Percentiles rank a stretch among this genome's conserved stretches.
Conservation (phyloP, 768 basidiomycete genomes). For the Pulveroboletus sp. region DNA sequence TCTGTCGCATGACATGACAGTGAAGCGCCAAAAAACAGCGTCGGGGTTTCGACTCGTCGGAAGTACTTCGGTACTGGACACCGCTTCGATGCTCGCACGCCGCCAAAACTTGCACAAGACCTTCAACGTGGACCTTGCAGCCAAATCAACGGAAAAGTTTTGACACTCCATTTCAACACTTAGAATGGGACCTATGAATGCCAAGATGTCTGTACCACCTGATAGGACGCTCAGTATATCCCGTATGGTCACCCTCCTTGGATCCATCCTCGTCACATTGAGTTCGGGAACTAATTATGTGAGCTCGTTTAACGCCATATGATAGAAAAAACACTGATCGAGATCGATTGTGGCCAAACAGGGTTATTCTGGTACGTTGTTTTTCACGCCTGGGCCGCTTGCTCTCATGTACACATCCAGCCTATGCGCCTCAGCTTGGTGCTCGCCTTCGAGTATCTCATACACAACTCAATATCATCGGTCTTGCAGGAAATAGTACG, state of each 20-base stretch:
- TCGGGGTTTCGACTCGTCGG: no score
- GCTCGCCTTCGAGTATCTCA: constrained; percentile 71
- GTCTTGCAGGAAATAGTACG: constrained; percentile 75
- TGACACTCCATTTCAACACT: neutral
- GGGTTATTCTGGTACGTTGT: constrained; percentile 30
- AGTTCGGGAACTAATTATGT: constrained; percentile 78
- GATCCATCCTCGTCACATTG: constrained; percentile 58
- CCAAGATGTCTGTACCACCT: constrained; percentile 19
- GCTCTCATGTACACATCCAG: constrained; percentile 32
- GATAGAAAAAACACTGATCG: neutral
- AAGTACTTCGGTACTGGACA: no score
- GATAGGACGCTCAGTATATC: constrained; percentile 35
- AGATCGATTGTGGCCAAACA: neutral
- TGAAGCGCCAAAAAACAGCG: no score
- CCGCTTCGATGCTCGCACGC: no score
- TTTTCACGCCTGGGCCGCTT: neutral
- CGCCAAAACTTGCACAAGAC: no score
- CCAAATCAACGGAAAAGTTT: no score
- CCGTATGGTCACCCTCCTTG: constrained; percentile 48
- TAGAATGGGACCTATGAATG: constrained; percentile 6
- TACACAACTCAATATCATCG: constrained; percentile 80
- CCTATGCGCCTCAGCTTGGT: constrained; percentile 86
- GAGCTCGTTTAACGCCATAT: constrained; percentile 24
- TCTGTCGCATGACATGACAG: no score
- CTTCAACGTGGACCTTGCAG: no score